Conservation (phyloP, 1,284 basidiomycete genomes). For the Fomes fomentarius region DNA sequence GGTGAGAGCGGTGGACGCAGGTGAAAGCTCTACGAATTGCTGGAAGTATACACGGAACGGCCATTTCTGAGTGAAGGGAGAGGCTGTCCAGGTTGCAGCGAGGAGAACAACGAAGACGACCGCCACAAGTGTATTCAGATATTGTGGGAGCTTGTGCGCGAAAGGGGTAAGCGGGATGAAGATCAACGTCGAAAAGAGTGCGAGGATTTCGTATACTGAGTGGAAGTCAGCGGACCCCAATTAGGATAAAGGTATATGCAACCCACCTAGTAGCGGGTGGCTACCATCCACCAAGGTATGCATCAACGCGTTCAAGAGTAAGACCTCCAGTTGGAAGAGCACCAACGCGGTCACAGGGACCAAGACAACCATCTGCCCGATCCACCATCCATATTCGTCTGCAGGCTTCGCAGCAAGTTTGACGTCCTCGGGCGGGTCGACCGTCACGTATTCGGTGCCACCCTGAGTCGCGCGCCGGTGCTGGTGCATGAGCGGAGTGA, state of each 20-base stretch:
- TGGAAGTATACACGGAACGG: conserved; percentile 74
- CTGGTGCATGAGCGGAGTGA: conserved; percentile 52
- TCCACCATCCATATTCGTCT: conserved; percentile 60
- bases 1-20: background rate
- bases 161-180: conserved; percentile 68
- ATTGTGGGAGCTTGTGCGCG: conserved; percentile 54
- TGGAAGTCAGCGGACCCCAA: background rate
- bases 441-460: conserved; percentile 28
- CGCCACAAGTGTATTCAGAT: conserved; percentile 45
- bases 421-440: conserved; percentile 13
- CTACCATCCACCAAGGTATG: conserved; percentile 74
- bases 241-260: background rate
- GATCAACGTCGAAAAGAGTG: conserved; percentile 51
- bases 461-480: conserved; percentile 27
- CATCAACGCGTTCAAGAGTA: conserved; percentile 52
- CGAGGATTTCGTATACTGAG: conserved; percentile 55
- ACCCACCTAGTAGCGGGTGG: conserved; percentile 49
- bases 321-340: conserved; percentile 54
- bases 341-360: conserved; percentile 62
- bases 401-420: conserved; percentile 25
- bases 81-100: conserved; percentile 48
- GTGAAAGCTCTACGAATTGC: conserved; percentile 53
- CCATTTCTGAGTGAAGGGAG: conserved; percentile 62
- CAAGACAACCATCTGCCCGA: conserved; percentile 58
- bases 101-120: conserved; percentile 49